Evolutionary conservation across 805 yeast species (phyloP).

Genomic region (Vanderwaltozyma yarrowii): DNA sequence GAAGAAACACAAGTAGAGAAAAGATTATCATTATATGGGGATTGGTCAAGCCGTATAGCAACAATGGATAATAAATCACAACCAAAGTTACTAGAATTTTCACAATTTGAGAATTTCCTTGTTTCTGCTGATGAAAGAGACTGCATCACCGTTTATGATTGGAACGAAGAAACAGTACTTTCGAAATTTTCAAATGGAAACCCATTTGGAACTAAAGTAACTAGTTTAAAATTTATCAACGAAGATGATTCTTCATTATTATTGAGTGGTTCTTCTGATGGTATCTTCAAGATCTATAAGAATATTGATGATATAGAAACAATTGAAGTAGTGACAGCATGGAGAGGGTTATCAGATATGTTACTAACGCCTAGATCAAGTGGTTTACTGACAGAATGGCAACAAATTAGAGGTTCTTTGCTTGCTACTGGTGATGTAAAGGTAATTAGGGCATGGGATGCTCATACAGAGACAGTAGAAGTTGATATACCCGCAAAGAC

Average conservation of each 20-base stretch:
- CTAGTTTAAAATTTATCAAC: conserved; percentile 76
- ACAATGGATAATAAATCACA: conserved; percentile 65
- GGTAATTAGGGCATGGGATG: conserved; percentile 90
- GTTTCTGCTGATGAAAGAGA: conserved; percentile 79
- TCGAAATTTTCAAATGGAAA: conserved; percentile 73
- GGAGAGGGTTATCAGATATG: conserved; percentile 89
- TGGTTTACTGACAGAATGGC: conserved; percentile 91
- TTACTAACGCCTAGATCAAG: conserved; percentile 69
- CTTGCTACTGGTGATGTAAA: conserved; percentile 93
- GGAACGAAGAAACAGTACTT: conserved; percentile 52
- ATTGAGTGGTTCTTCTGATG: conserved; percentile 86
- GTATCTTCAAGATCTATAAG: conserved; percentile 79
- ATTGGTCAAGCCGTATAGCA: conserved; percentile 62
- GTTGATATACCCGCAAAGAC: conserved; percentile 88
- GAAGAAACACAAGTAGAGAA: conserved; percentile 88
- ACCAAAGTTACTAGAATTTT: conserved; percentile 67
- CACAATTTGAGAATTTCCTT: conserved; percentile 83
- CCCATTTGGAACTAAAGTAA: conserved; percentile 79
- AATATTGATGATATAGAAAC: conserved; percentile 50
- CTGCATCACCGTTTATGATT: conserved; percentile 77
- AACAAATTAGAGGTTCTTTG: conserved; percentile 85
- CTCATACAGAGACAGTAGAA: conserved; percentile 80
- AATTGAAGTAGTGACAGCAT: conserved; percentile 64
- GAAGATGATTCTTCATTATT: conserved; percentile 87
- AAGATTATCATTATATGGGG: conserved; percentile 68